A percentile compares a stretch with the other conserved stretches of the same genome.
phyloP scores from a whole-genome alignment of 495 filamentous ascomycete species.

The Neurospora sp. region DNA sequence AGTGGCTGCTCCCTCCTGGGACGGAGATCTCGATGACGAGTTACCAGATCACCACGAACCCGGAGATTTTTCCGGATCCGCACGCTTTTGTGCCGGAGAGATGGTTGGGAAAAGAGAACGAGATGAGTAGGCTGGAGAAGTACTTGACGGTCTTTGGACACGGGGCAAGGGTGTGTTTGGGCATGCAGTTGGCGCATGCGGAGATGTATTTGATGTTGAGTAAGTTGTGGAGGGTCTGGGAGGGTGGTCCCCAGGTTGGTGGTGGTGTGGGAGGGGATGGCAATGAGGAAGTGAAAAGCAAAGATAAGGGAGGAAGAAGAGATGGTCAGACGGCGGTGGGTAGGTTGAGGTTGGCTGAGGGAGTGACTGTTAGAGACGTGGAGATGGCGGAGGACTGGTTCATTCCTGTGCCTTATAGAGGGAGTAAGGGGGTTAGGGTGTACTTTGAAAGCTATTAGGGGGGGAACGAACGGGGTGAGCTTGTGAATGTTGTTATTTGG shows the following conservation, averaged over 20 bases:
- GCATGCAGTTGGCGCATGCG: conserved; percentile 4
- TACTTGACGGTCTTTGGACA: conserved; percentile 4
- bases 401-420: conserved; percentile 4
- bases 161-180: conserved; percentile 2
- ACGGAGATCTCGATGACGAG: conserved; percentile 33
- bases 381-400: conserved; percentile 16
- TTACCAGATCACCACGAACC: conserved; percentile 30
- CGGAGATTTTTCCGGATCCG: conserved; percentile 32
- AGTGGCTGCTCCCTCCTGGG: not conserved
- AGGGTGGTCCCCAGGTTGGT: not conserved
- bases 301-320: not conserved
- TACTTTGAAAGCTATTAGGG: not conserved
- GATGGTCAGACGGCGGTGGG: not conserved
- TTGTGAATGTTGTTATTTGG: not conserved
- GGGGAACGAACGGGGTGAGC: not conserved
- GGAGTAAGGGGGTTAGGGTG: not conserved
- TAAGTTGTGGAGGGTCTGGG: conserved; percentile 12
- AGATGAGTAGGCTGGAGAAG: not conserved
- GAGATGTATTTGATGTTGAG: conserved; percentile 6
- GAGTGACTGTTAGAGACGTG: conserved; percentile 4
- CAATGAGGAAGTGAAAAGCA: not conserved
- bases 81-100: conserved; percentile 34
- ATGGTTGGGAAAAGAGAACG: conserved; percentile 27
- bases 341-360: conserved; percentile 7
- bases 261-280: conserved; percentile 1